Conservation (phyloP, 768 basidiomycete genomes). For the Mycena leptocephala region DNA sequence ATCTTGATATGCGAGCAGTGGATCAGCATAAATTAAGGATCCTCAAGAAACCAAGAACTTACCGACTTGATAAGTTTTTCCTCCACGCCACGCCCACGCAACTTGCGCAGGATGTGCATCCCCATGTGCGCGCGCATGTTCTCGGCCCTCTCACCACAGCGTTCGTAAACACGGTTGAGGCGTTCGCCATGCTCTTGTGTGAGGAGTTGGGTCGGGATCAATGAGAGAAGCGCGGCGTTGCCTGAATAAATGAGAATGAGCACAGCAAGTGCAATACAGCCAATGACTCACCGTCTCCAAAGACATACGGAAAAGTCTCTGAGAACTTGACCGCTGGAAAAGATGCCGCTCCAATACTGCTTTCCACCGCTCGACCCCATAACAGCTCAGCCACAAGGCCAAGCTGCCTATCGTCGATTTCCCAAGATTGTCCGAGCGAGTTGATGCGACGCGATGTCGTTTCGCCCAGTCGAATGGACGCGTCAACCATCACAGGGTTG, state of each 20-base stretch:
- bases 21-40: no score
- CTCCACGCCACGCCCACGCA: no score
- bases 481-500: conserved; percentile 11
- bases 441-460: not conserved
- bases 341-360: not conserved
- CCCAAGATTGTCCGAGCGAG: conserved; percentile 14
- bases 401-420: conserved; percentile 18
- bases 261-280: not conserved
- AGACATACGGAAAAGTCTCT: conserved; percentile 8
- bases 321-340: not conserved
- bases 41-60: no score
- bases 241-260: not conserved
- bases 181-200: not conserved
- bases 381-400: conserved; percentile 2
- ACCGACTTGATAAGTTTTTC: no score
- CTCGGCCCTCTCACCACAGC: no score
- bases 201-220: not conserved
- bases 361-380: not conserved
- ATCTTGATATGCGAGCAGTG: no score
- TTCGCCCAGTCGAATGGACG: not conserved
- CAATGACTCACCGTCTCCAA: conserved; percentile 10
- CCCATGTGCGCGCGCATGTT: no score
- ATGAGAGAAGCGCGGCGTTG: not conserved
- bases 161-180: no score
- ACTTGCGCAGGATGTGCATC: no score